A percentile compares a stretch with the other conserved stretches of the same genome.
Evolutionary conservation across 495 filamentous ascomycete species (phyloP).

Genomic region (Lepidopterella palustris): DNA sequence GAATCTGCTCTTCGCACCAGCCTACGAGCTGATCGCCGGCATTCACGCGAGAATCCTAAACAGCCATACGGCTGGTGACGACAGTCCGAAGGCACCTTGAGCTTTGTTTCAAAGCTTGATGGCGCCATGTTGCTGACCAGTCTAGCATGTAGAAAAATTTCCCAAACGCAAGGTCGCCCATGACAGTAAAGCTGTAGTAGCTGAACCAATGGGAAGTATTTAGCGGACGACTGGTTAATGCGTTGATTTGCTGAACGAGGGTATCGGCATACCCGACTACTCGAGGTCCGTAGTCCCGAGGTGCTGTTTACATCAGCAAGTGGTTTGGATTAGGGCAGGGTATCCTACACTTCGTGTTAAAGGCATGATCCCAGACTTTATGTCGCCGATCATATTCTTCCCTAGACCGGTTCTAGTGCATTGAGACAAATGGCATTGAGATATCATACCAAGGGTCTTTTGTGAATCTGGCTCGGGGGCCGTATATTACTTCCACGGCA

Average conservation of each 20-base stretch:
- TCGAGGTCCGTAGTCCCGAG: conserved; percentile 24
- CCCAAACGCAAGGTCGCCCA: conserved; percentile 48
- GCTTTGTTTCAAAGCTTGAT: conserved; percentile 18
- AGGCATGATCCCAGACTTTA: conserved; percentile 19
- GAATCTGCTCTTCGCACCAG: no score
- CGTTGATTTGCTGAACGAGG: not conserved
- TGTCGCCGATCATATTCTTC: conserved; percentile 8
- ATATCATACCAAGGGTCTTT: conserved; percentile 13
- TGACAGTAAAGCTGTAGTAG: conserved; percentile 46
- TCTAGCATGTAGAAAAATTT: conserved; percentile 37
- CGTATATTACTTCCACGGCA: conserved; percentile 12
- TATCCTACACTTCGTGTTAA: conserved; percentile 16
- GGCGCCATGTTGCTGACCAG: conserved; percentile 16
- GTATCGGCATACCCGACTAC: conserved; percentile 9
- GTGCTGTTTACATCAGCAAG: no score
- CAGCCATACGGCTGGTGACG: no score
- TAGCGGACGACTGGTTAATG: conserved; percentile 22
- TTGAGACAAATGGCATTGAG: not conserved
- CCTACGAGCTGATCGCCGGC: no score
- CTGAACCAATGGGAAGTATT: conserved; percentile 43
- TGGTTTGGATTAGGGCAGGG: no score
- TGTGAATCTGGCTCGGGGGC: conserved; percentile 4
- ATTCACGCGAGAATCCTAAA: no score
- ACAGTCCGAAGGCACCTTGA: no score
- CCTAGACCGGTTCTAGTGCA: conserved; percentile 13